Evolutionary conservation across 1,139 yeast species (phyloP), one percentile per base, ranked within the genome.

Genomic region (Geotrichum histeridarum): DNA sequence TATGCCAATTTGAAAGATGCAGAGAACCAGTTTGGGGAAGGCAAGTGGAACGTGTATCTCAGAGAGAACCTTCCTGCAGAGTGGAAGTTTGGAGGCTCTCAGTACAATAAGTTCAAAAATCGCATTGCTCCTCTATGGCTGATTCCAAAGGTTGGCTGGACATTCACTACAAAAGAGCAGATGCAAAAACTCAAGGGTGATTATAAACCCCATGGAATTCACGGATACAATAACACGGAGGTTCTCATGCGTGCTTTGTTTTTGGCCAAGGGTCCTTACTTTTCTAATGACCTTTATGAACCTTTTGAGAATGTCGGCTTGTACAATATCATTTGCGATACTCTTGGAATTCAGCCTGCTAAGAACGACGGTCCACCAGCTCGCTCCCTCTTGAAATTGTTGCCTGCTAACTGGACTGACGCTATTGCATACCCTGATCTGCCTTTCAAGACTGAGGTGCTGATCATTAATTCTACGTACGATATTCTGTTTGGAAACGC

Each of bases 51-150:
- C 6, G 74, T 86, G 1, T 84, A 75, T 64, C 68, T 71, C 49
- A 74, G 75, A 22, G 86, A 83, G 43, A 82, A 84, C 35, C 67
- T 87, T 42, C 91, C 93, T 0, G 60, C 67, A 8, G 81, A 80
- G 55, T 83, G 86, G 80, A 70, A 83, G 31, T 86, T 86, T 70
- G 90, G 91, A 7, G 83, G 84, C 12, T 33, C 59, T 1, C 58
- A 67, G 8, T 72, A 69, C 15, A 77, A 78, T 55, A 64, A 65
- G 46, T 86, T 77, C 64, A 73, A 77, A 55, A 74, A 80, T 51
- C 75, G 96, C 57, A 73, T 88, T 38, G 95, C 96, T 0, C 95
- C 95, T 0, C 69, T 90, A 14, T 88, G 96, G 93, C 69, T 91
- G 2, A 73, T 90, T 1, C 96, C 97, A 0, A 77, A 82, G 35